These are phyloP conservation scores for Lathyrus oleraceus DNA, from an alignment of 306 rosid genomes.

Conservation along the genomic window DNA sequence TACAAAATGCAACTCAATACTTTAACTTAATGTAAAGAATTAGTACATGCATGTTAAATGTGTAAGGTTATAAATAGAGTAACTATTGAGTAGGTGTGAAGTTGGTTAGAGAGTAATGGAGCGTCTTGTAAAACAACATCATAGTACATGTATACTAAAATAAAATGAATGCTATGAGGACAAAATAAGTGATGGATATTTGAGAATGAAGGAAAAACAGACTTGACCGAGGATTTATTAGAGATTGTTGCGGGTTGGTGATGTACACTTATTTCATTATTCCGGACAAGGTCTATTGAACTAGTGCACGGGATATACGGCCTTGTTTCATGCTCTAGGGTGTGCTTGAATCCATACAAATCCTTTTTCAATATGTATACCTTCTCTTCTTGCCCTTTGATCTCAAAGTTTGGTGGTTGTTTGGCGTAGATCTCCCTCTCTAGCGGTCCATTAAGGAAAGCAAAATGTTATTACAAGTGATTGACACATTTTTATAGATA, in stretches of 20 bases:
- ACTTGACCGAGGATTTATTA: not conserved
- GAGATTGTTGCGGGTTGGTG: not conserved
- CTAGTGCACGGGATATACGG: too few relatives aligned
- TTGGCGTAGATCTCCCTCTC: too few relatives aligned
- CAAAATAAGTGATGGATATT: not conserved
- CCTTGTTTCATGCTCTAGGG: too few relatives aligned
- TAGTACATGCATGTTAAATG: too few relatives aligned
- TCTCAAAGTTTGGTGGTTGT: too few relatives aligned
- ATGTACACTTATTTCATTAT: not conserved
- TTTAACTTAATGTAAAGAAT: not conserved
- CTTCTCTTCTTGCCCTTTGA: too few relatives aligned
- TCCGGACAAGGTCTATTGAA: not conserved
- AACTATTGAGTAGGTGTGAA: not conserved
- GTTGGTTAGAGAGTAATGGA: not conserved
- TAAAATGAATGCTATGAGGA: not conserved
- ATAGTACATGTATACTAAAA: not conserved
- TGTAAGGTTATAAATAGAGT: not conserved
- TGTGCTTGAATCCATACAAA: too few relatives aligned
- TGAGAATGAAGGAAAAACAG: not conserved
- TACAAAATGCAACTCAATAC: not conserved
- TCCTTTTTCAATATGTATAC: too few relatives aligned
- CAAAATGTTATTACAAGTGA: too few relatives aligned
- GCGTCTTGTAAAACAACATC: not conserved
- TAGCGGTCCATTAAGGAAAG: too few relatives aligned
- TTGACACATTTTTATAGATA: too few relatives aligned